Evolutionary conservation across 2,329 filamentous ascomycete species (phyloP), one percentile per base, ranked within the genome.

Genomic region (Ascocoryne sarcoides): DNA sequence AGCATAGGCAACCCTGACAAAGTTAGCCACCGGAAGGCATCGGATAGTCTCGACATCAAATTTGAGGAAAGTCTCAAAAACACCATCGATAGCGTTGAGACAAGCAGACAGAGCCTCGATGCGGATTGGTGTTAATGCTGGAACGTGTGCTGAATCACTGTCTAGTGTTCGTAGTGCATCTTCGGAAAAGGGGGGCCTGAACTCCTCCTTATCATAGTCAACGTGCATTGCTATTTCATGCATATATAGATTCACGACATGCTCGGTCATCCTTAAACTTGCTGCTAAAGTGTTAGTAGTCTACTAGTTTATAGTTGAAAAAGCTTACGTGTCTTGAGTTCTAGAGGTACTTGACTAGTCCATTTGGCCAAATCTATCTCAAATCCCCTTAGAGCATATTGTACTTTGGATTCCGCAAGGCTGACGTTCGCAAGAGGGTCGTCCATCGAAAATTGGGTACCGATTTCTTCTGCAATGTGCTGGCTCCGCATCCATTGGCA

Each of bases 221-320:
- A 73, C 62, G 49, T 77, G 62, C 62, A 79, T 69, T 4, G 69
- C 68, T 37, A 76, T 66, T 56, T 79, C 76, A 51, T 79, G 72
- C 48, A 78, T 68, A 52, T 74, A 78, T 3, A 79, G 61, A 42
- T 68, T 70, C 30, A 75, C 54, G 8, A 70, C 64, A 49, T 71
- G 63, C 44, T 73, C 66, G n/a, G 69, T 68, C 48, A 78, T 63
- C 35, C 62, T 62, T 43, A 77, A 50, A 7, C 65, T 54, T 10
- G 63, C 70, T 69, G 55, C 46, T n/a, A 7, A 10, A 28, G 12
- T 14, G 21, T 49, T 41, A 51, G 46, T 26, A 32, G 18, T 8
- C 29, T 33, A 4, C 12, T 15, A 5, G 14, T 28, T 42, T 18
- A n/a, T n/a, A 26, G 21, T 19, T 17, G n/a, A n/a, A n/a, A 23